Conservation (phyloP, 2,329 filamentous ascomycete species). For the Botrytis medusae region DNA sequence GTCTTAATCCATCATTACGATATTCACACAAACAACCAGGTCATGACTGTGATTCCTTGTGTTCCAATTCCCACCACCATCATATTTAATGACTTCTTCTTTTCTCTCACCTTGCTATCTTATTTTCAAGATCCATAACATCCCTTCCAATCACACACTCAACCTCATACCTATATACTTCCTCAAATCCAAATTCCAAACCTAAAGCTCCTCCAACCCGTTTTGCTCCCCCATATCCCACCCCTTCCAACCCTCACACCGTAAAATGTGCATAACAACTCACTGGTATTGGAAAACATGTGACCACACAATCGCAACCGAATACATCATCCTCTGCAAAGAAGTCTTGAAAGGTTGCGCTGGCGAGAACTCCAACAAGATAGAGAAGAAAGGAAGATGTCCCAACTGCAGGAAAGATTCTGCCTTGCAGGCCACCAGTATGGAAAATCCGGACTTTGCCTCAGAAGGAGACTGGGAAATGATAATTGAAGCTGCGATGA, state of each 20-base stretch:
- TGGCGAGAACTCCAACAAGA: neutral
- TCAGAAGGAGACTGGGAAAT: neutral
- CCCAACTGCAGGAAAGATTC: neutral
- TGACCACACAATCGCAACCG: neutral
- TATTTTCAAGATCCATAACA: neutral
- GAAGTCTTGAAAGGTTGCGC: neutral
- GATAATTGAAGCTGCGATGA: neutral
- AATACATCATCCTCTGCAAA: neutral
- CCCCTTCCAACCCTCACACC: neutral
- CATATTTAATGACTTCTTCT: neutral
- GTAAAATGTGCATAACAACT: neutral
- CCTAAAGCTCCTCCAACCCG: neutral
- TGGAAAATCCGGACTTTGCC: neutral
- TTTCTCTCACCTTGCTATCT: neutral
- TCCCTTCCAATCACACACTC: neutral
- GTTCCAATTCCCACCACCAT: neutral
- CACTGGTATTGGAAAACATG: neutral
- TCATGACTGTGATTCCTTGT: neutral
- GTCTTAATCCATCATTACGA: neutral
- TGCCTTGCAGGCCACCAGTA: neutral
- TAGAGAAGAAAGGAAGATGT: slow-evolving; percentile 6
- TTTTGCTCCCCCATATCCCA: neutral
- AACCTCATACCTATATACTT: neutral
- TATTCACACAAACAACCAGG: neutral
- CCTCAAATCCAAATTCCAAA: neutral